Conservation (phyloP, 345 rosid species). For the Pistacia integerrima region DNA sequence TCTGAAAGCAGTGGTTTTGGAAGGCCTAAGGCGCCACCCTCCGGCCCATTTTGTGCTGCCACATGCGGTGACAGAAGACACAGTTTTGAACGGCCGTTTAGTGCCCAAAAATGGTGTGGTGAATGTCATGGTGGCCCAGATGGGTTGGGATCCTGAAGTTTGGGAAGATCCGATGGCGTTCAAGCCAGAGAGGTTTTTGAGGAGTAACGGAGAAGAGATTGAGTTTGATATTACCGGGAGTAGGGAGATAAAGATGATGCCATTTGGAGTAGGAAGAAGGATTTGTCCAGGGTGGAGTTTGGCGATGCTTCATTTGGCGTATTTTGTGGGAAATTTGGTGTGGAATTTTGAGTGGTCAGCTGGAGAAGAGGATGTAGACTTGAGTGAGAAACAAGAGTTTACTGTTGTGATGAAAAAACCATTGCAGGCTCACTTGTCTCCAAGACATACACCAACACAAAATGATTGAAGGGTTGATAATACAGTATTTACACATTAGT, state of each 20-base stretch:
- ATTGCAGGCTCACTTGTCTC: not conserved
- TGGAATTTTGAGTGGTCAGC: not conserved
- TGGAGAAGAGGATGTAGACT: not conserved
- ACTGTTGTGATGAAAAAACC: not conserved
- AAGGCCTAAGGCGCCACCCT: slow-evolving; percentile 40
- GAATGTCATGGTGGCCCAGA: slow-evolving; percentile 38
- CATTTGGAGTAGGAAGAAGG: not conserved
- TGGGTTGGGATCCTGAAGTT: slow-evolving; percentile 32
- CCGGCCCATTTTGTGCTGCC: slow-evolving; percentile 32
- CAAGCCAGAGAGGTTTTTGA: not conserved
- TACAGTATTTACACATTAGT: too few relatives aligned
- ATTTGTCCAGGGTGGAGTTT: not conserved
- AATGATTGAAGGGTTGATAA: not conserved
- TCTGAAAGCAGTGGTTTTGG: slow-evolving; percentile 33
- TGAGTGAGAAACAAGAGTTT: not conserved
- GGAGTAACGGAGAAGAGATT: not conserved
- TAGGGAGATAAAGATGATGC: not conserved
- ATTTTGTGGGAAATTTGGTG: not conserved
- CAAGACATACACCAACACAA: not conserved
- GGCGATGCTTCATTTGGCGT: not conserved
- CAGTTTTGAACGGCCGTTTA: slow-evolving; percentile 27
- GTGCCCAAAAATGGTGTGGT: slow-evolving; percentile 33
- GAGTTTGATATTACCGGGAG: not conserved
- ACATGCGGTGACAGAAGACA: slow-evolving; percentile 32
- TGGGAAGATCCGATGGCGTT: not conserved